These are phyloP conservation scores for Volvariella volvacea DNA, from an alignment of 1,284 basidiomycete species.

Conservation along the genomic window DNA sequence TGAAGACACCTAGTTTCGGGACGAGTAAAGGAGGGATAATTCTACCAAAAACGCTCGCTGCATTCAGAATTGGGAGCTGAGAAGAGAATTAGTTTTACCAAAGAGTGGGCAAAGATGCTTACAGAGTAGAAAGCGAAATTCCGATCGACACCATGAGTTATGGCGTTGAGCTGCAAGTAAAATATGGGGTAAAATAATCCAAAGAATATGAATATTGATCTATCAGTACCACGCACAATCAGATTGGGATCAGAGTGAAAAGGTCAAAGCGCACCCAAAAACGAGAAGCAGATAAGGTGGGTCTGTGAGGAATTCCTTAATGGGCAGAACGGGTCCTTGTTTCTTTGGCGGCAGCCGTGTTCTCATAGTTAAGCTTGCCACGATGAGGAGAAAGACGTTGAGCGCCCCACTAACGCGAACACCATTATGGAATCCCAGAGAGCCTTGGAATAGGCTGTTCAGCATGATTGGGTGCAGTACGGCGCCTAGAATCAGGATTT, in stretches of 20 bases:
- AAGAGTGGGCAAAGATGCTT: slow-evolving; percentile 12
- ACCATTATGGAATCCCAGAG: slow-evolving; percentile 23
- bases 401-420: slow-evolving; percentile 27
- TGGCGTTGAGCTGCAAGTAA: slow-evolving; percentile 45
- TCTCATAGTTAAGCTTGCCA: slow-evolving; percentile 34
- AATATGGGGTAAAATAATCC: slow-evolving; percentile 38
- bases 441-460: slow-evolving; percentile 19
- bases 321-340: slow-evolving; percentile 20
- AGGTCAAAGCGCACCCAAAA: neutral
- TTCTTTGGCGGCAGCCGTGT: slow-evolving; percentile 27
- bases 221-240: neutral
- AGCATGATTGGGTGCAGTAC: slow-evolving; percentile 3
- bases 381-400: slow-evolving; percentile 22
- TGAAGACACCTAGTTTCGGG: slow-evolving; percentile 34
- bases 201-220: slow-evolving; percentile 13
- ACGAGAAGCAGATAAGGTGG: slow-evolving; percentile 6
- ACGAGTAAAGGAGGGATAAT: slow-evolving; percentile 37
- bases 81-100: neutral
- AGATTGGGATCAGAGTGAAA: neutral
- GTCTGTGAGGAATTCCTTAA: neutral
- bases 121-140: slow-evolving; percentile 44
- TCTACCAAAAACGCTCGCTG: slow-evolving; percentile 37
- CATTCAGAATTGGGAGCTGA: slow-evolving; percentile 37
- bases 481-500: slow-evolving; percentile 22
- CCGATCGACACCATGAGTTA: slow-evolving; percentile 31